These are phyloP conservation scores for Hanseniaspora lindneri DNA, from an alignment of 805 yeast species.

Conservation along the genomic window DNA sequence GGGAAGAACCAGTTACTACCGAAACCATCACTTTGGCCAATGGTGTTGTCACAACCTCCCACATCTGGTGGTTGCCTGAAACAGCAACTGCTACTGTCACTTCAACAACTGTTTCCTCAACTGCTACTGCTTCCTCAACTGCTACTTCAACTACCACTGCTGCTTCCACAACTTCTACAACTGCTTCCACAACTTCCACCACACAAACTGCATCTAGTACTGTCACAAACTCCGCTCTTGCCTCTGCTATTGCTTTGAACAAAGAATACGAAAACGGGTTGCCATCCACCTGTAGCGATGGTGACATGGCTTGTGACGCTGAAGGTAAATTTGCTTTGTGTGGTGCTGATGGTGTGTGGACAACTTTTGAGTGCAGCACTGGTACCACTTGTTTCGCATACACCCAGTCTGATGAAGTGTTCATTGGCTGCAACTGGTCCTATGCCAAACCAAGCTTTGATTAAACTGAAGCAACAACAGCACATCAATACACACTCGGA, in stretches of 20 bases:
- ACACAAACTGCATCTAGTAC: conserved; percentile 4
- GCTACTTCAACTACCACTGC: conserved; percentile 13
- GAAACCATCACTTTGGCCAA: conserved; percentile 10
- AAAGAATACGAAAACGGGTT: conserved; percentile 33
- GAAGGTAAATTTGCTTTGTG: conserved; percentile 46
- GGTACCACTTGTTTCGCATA: conserved; percentile 54
- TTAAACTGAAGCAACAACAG: too few species aligned
- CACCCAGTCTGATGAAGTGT: conserved; percentile 33
- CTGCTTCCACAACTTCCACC: conserved; percentile 18
- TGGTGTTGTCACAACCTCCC: conserved; percentile 13
- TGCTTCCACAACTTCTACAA: conserved; percentile 14
- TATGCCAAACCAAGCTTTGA: conserved; percentile 25
- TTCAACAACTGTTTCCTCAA: conserved; percentile 2
- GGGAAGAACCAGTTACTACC: conserved; percentile 15
- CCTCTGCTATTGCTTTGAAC: conserved; percentile 28
- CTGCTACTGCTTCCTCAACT: conserved; percentile 1
- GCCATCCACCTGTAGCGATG: conserved; percentile 33
- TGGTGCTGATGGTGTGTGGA: conserved; percentile 46
- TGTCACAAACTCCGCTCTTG: conserved; percentile 9
- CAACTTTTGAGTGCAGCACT: conserved; percentile 42
- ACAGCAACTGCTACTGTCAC: conserved; percentile 15
- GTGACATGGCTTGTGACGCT: conserved; percentile 41
- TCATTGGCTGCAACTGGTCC: conserved; percentile 39
- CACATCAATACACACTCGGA: too few species aligned
- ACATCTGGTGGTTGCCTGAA: conserved; percentile 17